Evolutionary conservation across 1,284 basidiomycete genomes (phyloP), one percentile per base, ranked within the genome.

Genomic region (Austroboletus novae-zelandiae): DNA sequence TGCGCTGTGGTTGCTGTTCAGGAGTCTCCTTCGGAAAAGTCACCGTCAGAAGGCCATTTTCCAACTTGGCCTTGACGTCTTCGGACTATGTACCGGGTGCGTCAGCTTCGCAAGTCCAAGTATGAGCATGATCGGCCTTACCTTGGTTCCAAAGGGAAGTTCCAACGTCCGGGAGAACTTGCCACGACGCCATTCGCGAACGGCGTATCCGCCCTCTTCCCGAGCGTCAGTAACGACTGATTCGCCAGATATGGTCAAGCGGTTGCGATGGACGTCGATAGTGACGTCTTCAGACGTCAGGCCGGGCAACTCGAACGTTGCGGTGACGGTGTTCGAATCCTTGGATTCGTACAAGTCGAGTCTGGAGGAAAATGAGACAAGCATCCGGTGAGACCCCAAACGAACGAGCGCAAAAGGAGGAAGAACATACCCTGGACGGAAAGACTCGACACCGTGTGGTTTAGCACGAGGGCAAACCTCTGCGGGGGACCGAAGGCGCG

Each of bases 221-320:
- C 58, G 58, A 46, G 64, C 53, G 25, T 48, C 48, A 15, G 67
- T 56, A 39, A 57, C 9, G 42, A 65, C 61, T 45, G 52, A 57
- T 50, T 71, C 68, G 15, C 71, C 73, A 11, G 70, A 68, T 10
- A 75, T 59, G 18, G 61, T 67, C 51, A 76, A 66, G 25, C 64
- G 60, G 37, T 68, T 62, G 41, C 70, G 65, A 45, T 69, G 64
- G n/a, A 74, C 55, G 32, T 71, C 64, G 52, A 76, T 67, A n/a
- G 60, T 54, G 40, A 75, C 63, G 51, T 76, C 66, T 45, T 74
- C 70, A 50, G 72, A 71, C 45, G 59, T 65, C 41, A 76, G 30
- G 14, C 75, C 74, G 2, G 76, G 74, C 5, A 77, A 61, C 56
- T 77, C 74, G 55, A 76, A 69, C 3, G 67, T 63, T 27, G 70